A percentile compares a stretch with the other conserved stretches of the same genome.
Evolutionary conservation across 169 alveolate species (phyloP).

Genomic region (Fabrea salina): DNA sequence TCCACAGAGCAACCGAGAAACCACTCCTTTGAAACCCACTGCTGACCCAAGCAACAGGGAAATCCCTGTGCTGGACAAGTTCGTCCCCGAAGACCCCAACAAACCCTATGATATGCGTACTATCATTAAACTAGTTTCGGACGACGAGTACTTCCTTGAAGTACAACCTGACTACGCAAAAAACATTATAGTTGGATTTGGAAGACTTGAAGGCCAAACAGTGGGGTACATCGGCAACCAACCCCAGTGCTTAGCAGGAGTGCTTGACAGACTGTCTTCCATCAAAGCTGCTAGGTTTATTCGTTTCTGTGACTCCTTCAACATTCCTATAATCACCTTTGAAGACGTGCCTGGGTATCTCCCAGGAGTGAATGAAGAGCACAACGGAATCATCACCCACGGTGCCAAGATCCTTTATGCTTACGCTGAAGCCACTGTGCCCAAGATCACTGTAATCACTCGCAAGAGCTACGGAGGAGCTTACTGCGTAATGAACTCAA

Average conservation of each 20-base stretch:
- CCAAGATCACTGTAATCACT: slow-evolving; percentile 60
- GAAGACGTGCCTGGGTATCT: slow-evolving; percentile 64
- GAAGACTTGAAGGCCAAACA: slow-evolving; percentile 49
- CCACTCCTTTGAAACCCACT: slow-evolving; percentile 37
- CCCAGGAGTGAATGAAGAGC: slow-evolving; percentile 62
- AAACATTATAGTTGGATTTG: slow-evolving; percentile 57
- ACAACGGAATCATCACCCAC: slow-evolving; percentile 58
- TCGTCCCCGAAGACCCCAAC: slow-evolving; percentile 60
- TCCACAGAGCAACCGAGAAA: slow-evolving; percentile 40
- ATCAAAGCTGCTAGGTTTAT: slow-evolving; percentile 62
- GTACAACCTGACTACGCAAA: slow-evolving; percentile 55
- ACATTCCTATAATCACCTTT: slow-evolving; percentile 54
- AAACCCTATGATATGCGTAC: slow-evolving; percentile 63
- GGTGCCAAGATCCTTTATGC: slow-evolving; percentile 66
- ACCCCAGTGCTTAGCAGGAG: slow-evolving; percentile 59
- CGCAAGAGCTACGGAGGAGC: slow-evolving; percentile 71
- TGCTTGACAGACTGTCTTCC: slow-evolving; percentile 53
- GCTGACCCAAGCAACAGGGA: slow-evolving; percentile 34
- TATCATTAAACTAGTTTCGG: slow-evolving; percentile 40
- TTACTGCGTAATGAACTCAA: slow-evolving; percentile 51
- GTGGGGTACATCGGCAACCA: slow-evolving; percentile 69
- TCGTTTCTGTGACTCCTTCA: slow-evolving; percentile 63
- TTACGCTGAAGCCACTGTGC: slow-evolving; percentile 61
- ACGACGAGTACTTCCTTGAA: slow-evolving; percentile 50
- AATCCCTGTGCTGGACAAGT: slow-evolving; percentile 44